A percentile compares a stretch with the other conserved stretches of the same genome.
Evolutionary conservation across 2,329 filamentous ascomycete species (phyloP).

Genomic region (Fusarium piperis): DNA sequence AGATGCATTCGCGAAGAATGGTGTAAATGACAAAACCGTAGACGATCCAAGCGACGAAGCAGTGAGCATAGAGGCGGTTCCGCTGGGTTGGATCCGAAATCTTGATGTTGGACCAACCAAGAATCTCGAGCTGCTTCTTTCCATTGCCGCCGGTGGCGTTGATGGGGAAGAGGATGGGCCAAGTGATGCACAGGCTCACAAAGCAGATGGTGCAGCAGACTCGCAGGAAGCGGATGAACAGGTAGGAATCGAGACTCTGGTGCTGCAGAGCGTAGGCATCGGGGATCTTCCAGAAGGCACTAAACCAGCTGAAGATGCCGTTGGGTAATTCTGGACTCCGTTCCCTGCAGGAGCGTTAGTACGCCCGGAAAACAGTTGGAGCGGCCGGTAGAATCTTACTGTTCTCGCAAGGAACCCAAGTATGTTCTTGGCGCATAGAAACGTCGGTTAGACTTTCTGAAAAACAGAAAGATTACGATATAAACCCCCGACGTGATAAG

Average conservation of each 20-base stretch:
- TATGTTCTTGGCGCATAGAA: conserved; percentile 67
- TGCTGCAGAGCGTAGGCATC: conserved; percentile 87
- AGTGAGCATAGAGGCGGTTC: conserved; percentile 80
- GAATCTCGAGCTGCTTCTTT: conserved; percentile 68
- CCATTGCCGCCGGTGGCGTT: conserved; percentile 82
- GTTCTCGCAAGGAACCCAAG: conserved; percentile 57
- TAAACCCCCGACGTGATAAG: conserved; percentile 59
- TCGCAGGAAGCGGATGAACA: conserved; percentile 87
- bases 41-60: conserved; percentile 82
- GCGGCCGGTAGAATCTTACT: conserved; percentile 50
- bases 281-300: conserved; percentile 67
- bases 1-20: conserved; percentile 89
- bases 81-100: conserved; percentile 61
- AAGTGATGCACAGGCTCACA: conserved; percentile 82
- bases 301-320: conserved; percentile 71
- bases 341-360: conserved; percentile 53
- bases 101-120: conserved; percentile 52
- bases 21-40: conserved; percentile 90
- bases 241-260: conserved; percentile 87
- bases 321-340: conserved; percentile 64
- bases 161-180: conserved; percentile 85
- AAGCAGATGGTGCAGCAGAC: conserved; percentile 81
- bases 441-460: conserved; percentile 59
- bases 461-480: conserved; percentile 60
- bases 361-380: neutral